Evolutionary conservation across 495 filamentous ascomycete species (phyloP), one percentile per base, ranked within the genome.

Genomic region (Trichoderma orchidacearum): DNA sequence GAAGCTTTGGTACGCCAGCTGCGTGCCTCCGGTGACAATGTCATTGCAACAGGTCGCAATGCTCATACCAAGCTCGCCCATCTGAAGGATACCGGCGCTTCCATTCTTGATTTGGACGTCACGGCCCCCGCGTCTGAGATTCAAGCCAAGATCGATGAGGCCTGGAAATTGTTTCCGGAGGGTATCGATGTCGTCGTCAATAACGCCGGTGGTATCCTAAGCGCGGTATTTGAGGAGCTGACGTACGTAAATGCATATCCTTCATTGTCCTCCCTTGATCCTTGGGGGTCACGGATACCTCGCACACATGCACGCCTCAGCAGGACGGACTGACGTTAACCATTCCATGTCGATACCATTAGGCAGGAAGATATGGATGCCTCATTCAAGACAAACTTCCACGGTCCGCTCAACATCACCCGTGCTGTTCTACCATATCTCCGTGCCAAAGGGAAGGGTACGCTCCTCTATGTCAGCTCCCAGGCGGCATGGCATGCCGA

Each of bases 111-210:
- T 34, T 68, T 81, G 38, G 75, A 79, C 31, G 75, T 77, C 8
- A 74, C 72, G 3, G 65, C 71, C 15, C 64, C 72, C 35, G 67
- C 53, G 54, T 55, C 61, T 15, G 65, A 67, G 13, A 71, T 81
- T 56, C 57, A 66, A 12, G 57, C 63, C 1, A 68, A 65, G 15
- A 62, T 81, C 18, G 30, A 62, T 3, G 36, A 63, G 0, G 70
- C 72, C 1, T 35, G 72, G 0, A 31, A 60, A n/a, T 63, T 68
- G 28, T 71, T 72, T 21, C 36, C 36, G 56, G 62, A 60, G 0
- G 67, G 68, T 25, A 75, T 82, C 56, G 77, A 82, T 57, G 72
- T 81, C 6, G 64, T 81, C 8, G 71, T 80, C 41, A 81, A 81
- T 66, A 83, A 80, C 55, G 80, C 80, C 2, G 79, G 79, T 3